Evolutionary conservation across 2,329 filamentous ascomycete species (phyloP).

Genomic region (Rugonectria rugulosa): DNA sequence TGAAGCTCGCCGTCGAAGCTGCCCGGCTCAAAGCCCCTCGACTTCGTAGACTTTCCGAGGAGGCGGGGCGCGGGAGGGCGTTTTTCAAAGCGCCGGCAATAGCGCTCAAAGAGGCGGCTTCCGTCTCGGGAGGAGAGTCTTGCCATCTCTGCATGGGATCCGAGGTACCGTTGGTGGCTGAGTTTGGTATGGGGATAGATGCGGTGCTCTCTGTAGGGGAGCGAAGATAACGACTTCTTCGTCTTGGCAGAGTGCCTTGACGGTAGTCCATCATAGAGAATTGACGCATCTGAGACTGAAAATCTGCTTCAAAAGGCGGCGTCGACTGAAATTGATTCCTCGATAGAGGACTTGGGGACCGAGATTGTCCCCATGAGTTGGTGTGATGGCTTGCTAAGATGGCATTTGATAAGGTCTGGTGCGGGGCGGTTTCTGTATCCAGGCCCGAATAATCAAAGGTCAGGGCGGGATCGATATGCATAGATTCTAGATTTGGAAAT

Average conservation of each 20-base stretch:
- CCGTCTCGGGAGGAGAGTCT: background rate
- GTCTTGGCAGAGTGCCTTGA: background rate
- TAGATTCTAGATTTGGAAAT: background rate
- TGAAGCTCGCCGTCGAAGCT: background rate
- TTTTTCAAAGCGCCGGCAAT: background rate
- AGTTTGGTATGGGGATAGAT: background rate
- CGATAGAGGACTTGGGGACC: background rate
- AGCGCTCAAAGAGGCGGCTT: background rate
- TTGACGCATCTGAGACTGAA: background rate
- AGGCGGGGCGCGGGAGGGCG: background rate
- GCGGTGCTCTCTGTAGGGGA: background rate
- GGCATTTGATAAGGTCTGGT: background rate
- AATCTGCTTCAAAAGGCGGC: background rate
- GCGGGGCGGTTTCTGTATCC: background rate
- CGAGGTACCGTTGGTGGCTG: background rate
- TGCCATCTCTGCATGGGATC: background rate
- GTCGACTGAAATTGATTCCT: background rate
- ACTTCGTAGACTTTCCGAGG: background rate
- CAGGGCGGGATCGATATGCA: background rate
- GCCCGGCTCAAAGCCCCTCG: background rate
- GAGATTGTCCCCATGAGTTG: background rate
- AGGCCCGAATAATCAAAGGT: background rate
- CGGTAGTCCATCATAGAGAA: background rate
- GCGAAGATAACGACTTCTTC: background rate
- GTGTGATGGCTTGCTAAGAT: no score